Evolutionary conservation across 371 early-diverging fungal genomes (phyloP).

Genomic region (Mortierella sp.): DNA sequence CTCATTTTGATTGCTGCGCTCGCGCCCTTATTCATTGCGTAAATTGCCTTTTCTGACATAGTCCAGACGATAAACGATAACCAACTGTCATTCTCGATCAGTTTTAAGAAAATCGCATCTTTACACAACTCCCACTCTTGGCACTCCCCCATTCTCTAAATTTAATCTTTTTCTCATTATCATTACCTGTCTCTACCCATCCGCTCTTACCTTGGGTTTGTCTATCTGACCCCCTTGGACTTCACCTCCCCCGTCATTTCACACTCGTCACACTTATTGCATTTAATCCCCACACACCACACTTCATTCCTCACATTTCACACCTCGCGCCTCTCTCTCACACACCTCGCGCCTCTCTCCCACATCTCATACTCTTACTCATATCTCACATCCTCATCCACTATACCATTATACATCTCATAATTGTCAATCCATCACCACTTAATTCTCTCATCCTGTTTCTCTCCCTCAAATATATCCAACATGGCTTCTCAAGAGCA

Average conservation of each 20-base stretch:
- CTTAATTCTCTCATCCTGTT: slow-evolving; percentile 2
- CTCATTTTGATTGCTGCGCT: slow-evolving; percentile 9
- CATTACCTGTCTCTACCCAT: neutral
- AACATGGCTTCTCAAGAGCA: slow-evolving; percentile 41
- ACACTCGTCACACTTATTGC: too few species aligned
- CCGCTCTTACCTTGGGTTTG: neutral
- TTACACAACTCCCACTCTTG: too few species aligned
- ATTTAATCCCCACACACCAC: too few species aligned
- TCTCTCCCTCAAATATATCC: neutral
- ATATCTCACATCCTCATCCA: neutral
- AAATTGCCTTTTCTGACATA: slow-evolving; percentile 18
- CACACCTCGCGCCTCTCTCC: neutral
- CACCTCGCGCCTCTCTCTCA: neutral
- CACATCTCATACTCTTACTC: neutral
- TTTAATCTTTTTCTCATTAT: neutral
- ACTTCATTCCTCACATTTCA: neutral
- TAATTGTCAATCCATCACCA: neutral
- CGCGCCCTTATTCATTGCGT: neutral
- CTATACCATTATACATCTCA: neutral
- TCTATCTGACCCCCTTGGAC: neutral
- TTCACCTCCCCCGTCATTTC: neutral
- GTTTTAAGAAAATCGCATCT: neutral
- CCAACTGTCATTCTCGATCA: neutral
- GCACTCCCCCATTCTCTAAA: neutral
- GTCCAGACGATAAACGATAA: neutral